phyloP scores from a whole-genome alignment of 116 monocot species.

The Posidonia oceanica region DNA sequence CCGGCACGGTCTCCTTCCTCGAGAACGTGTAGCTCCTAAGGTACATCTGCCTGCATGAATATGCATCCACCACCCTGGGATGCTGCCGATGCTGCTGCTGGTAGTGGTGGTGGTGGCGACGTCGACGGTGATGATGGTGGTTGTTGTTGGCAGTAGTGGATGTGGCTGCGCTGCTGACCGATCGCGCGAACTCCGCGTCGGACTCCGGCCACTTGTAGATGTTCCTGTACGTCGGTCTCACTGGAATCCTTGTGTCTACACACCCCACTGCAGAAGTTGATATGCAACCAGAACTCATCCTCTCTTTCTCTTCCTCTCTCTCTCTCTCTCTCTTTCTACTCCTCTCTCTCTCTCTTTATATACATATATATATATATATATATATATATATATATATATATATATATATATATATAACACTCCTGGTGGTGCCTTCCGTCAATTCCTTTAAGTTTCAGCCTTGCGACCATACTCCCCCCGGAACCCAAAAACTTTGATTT shows the following conservation, averaged over 20 bases:
- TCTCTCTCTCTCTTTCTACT: neutral
- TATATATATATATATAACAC: too few relatives aligned
- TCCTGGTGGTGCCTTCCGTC: too few relatives aligned
- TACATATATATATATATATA: too few relatives aligned
- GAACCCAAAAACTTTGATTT: too few relatives aligned
- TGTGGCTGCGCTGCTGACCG: neutral
- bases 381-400: too few relatives aligned
- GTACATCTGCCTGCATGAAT: conserved; percentile 68
- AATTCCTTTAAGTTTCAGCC: too few relatives aligned
- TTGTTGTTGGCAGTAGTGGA: neutral
- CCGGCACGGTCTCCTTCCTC: conserved; percentile 51
- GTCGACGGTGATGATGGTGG: neutral
- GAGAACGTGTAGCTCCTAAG: conserved; percentile 61
- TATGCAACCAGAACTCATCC: conserved; percentile 26
- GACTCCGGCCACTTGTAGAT: conserved; percentile 65
- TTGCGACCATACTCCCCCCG: too few relatives aligned
- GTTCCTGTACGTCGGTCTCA: conserved; percentile 37
- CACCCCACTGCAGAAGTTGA: conserved; percentile 12
- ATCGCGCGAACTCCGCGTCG: conserved; percentile 48
- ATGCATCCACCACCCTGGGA: conserved; percentile 39
- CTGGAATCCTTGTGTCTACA: conserved; percentile 26
- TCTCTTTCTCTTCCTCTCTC: neutral
- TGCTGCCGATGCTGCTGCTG: neutral
- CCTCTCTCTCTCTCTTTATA: too few relatives aligned
- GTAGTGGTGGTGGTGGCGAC: neutral